These are phyloP conservation scores for Crucibulum laeve DNA, from an alignment of 768 basidiomycete genomes.

Conservation along the genomic window DNA sequence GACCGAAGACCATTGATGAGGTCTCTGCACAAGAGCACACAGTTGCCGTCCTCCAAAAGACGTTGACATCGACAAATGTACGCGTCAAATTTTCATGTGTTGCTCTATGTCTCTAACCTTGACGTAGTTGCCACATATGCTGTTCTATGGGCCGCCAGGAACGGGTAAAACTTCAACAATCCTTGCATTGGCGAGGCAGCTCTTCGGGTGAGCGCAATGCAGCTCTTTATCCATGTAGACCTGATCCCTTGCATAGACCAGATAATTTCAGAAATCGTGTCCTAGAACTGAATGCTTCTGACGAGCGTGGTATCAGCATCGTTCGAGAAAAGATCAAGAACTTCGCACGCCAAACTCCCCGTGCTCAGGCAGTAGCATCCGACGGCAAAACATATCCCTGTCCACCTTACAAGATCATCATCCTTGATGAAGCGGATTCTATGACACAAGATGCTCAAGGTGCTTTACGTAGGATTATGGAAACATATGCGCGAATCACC, in stretches of 20 bases:
- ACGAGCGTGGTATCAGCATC: slow-evolving; percentile 95
- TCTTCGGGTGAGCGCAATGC: slow-evolving; percentile 74
- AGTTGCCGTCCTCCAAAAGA: slow-evolving; percentile 86
- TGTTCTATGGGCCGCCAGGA: slow-evolving; percentile 98
- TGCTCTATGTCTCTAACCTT: neutral
- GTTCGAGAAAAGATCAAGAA: slow-evolving; percentile 99
- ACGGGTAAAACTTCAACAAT: slow-evolving; percentile 99
- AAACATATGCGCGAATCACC: slow-evolving; percentile 95
- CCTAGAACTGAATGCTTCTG: slow-evolving; percentile 96
- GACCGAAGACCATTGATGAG: slow-evolving; percentile 97
- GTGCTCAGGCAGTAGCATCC: slow-evolving; percentile 68
- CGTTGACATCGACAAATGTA: slow-evolving; percentile 90
- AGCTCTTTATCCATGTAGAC: neutral
- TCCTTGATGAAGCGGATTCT: slow-evolving; percentile 97
- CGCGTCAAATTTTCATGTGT: slow-evolving; percentile 1
- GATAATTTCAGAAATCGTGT: slow-evolving; percentile 93
- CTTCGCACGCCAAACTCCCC: slow-evolving; percentile 90
- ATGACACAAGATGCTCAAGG: slow-evolving; percentile 99
- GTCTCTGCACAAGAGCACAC: slow-evolving; percentile 97
- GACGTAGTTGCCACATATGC: slow-evolving; percentile 93
- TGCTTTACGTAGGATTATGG: slow-evolving; percentile 97
- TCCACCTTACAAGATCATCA: slow-evolving; percentile 98
- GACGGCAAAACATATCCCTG: slow-evolving; percentile 87
- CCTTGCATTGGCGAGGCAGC: slow-evolving; percentile 86
- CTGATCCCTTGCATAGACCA: slow-evolving; percentile 47